Evolutionary conservation across 352 stramenopile genomes (phyloP), one percentile per base, ranked within the genome.

Genomic region (Aphanomyces invadans): DNA sequence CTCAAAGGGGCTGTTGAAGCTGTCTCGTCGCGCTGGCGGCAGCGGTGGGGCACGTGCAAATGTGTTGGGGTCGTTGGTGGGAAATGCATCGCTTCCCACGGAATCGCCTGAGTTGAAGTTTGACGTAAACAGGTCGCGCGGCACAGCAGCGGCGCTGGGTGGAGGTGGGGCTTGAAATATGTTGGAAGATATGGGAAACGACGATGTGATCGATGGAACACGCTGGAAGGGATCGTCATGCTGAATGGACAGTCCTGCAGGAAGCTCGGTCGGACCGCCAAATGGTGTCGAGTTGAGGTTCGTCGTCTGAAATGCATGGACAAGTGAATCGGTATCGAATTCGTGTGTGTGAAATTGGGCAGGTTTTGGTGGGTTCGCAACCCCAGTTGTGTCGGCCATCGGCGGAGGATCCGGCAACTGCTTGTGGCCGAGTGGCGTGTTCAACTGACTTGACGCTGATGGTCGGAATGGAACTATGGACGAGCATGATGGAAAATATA

Each of bases 31-130:
- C 17, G 60, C 29, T 9, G 29, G 19, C 9, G 60, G 49, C 25
- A 57, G 25, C 19, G 49, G 60, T 7, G 60, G 60, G 2, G 44
- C 38, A 21, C 42, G 38, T 17, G 38, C 38, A 59, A 67, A 67
- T 32, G 42, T 25, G 26, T 67, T 56, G 28, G 60, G 42, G 23
- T 65, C 57, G 26, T 51, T 25, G 21, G 55, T 51, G 17, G 36
- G 33, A n/a, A 57, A 57, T 12, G 49, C 19, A n/a, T 57, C 49
- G 23, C 49, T 57, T 7, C 49, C 49, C 11, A 17, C 29, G 32
- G 60, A 67, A 48, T 67, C 60, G 12, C 21, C 42, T 4, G 60
- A 59, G 25, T 67, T 60, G 38, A 67, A 67, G 38, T 67, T 67
- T 39, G 60, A 67, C n/a, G 55, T 54, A 48, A 63, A 53, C 0